Conservation (phyloP, 2,329 filamentous ascomycete genomes). For the Aspergillus floridensis region DNA sequence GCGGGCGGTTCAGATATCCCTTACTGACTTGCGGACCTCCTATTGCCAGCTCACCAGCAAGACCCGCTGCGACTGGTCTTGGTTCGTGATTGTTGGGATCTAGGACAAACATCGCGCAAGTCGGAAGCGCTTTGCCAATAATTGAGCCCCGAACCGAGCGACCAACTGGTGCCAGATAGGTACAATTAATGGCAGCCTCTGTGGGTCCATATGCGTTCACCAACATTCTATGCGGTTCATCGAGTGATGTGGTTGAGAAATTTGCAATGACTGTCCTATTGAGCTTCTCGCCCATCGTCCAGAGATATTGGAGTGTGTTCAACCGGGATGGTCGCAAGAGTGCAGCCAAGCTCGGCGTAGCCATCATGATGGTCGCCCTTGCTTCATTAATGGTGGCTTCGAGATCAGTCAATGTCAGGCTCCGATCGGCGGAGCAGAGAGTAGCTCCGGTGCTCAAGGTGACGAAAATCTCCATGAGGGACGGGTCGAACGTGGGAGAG, state of each 20-base stretch:
- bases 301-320: slow-evolving; percentile 28
- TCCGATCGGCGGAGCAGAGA: slow-evolving; percentile 34
- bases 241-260: slow-evolving; percentile 17
- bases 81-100: slow-evolving; percentile 24
- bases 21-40: slow-evolving; percentile 33
- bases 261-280: slow-evolving; percentile 34
- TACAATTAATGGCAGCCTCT: slow-evolving; percentile 32
- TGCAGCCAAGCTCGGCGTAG: slow-evolving; percentile 40
- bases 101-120: slow-evolving; percentile 35
- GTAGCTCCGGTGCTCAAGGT: slow-evolving; percentile 32
- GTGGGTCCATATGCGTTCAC: slow-evolving; percentile 37
- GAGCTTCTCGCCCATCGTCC: slow-evolving; percentile 37
- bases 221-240: slow-evolving; percentile 18
- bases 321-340: slow-evolving; percentile 30
- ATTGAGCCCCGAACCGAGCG: slow-evolving; percentile 32
- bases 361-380: slow-evolving; percentile 38
- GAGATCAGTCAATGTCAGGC: slow-evolving; percentile 29
- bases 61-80: slow-evolving; percentile 40
- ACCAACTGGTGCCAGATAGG: slow-evolving; percentile 22
- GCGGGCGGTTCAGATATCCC: slow-evolving; percentile 28
- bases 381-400: slow-evolving; percentile 28
- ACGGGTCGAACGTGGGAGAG: slow-evolving; percentile 36
- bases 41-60: slow-evolving; percentile 47
- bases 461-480: slow-evolving; percentile 33
- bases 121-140: slow-evolving; percentile 36